Conservation (phyloP, 1,284 basidiomycete genomes). For the Tremellales sp. region DNA sequence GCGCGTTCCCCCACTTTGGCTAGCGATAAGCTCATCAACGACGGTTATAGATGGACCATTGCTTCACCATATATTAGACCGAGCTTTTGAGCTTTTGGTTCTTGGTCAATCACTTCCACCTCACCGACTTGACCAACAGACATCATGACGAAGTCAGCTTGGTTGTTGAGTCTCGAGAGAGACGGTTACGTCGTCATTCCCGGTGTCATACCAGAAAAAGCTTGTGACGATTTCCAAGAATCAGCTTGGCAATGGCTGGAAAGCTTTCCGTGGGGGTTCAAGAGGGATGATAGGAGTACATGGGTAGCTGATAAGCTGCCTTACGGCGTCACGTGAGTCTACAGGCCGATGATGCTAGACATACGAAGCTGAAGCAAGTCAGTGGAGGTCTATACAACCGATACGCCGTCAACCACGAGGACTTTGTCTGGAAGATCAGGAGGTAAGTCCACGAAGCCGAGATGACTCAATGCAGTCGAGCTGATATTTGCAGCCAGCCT, state of each 20-base stretch:
- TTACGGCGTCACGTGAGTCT: conserved; percentile 19
- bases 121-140: too few relatives aligned
- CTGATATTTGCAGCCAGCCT: conserved; percentile 10
- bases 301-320: conserved; percentile 34
- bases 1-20: too few relatives aligned
- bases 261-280: conserved; percentile 31
- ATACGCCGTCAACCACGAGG: conserved; percentile 36
- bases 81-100: too few relatives aligned
- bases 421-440: conserved; percentile 41
- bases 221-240: conserved; percentile 15
- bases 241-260: conserved; percentile 24
- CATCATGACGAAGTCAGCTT: conserved; percentile 21
- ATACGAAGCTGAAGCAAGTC: neutral
- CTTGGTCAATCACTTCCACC: too few relatives aligned
- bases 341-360: neutral
- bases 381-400: conserved; percentile 28
- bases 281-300: conserved; percentile 36
- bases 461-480: neutral
- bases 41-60: too few relatives aligned
- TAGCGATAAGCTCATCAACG: too few relatives aligned
- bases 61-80: too few relatives aligned
- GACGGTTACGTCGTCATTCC: conserved; percentile 26
- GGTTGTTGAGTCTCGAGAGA: conserved; percentile 17
- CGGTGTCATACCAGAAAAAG: conserved; percentile 10
- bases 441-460: conserved; percentile 4